Conservation (phyloP, 164 flowering plant genomes). For the Umbellularia californica region DNA sequence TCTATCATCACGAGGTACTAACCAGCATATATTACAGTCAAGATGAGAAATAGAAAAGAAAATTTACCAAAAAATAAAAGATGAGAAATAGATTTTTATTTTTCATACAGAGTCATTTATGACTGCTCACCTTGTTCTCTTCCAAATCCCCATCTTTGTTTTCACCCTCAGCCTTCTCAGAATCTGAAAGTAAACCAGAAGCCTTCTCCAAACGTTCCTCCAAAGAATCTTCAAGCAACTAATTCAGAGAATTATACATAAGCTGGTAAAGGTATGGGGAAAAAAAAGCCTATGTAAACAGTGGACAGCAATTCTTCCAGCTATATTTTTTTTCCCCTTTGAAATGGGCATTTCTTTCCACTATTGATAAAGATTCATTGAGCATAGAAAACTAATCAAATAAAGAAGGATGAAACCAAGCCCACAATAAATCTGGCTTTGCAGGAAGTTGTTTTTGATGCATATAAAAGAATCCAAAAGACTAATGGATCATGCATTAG, state of each 20-base stretch:
- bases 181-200: slow-evolving; percentile 60
- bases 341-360: background rate
- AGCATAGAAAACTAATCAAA: background rate
- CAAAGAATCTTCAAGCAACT: slow-evolving; percentile 94
- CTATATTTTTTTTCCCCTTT: too few species aligned
- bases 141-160: slow-evolving; percentile 73
- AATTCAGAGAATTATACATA: background rate
- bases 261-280: slow-evolving; percentile 6
- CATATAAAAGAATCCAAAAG: too few species aligned
- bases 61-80: too few species aligned
- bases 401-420: background rate
- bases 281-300: background rate
- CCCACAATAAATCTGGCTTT: background rate
- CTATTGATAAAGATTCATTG: background rate
- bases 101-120: too few species aligned
- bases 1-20: too few species aligned
- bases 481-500: too few species aligned
- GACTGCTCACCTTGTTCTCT: slow-evolving; percentile 62
- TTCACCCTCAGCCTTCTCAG: slow-evolving; percentile 83
- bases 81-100: too few species aligned
- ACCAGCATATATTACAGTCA: too few species aligned
- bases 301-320: too few species aligned
- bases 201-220: slow-evolving; percentile 85
- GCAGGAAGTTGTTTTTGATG: background rate
- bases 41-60: too few species aligned